Conservation (phyloP, 257 asterid genomes). For the Solanum piurae region DNA sequence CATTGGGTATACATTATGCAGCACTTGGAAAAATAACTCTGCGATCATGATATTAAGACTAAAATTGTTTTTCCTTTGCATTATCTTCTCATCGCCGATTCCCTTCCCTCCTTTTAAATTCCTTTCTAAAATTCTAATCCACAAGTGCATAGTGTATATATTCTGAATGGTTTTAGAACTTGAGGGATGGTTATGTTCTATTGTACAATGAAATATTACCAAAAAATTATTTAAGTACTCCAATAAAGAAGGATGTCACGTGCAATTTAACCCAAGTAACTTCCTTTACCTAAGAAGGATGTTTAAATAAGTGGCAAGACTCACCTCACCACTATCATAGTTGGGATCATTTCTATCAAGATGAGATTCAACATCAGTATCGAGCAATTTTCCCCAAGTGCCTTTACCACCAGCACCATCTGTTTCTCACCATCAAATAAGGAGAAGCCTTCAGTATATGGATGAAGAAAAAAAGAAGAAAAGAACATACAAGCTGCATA, state of each 20-base stretch:
- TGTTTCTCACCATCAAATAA: constrained; percentile 22
- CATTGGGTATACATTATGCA: not conserved
- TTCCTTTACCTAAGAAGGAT: not conserved
- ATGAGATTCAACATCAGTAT: constrained; percentile 58
- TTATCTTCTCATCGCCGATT: not conserved
- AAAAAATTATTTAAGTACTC: not conserved
- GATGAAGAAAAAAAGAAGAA: too few species aligned
- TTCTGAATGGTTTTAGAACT: not conserved
- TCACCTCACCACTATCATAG: constrained; percentile 94
- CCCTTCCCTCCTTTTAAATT: not conserved
- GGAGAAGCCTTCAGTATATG: not conserved
- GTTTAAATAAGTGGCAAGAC: not conserved
- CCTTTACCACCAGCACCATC: constrained; percentile 99
- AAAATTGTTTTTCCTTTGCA: not conserved
- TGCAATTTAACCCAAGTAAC: not conserved
- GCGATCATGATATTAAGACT: not conserved
- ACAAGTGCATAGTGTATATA: not conserved
- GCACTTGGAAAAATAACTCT: not conserved
- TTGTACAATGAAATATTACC: not conserved
- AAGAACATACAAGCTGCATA: not conserved
- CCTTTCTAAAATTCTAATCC: not conserved
- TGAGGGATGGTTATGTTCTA: not conserved
- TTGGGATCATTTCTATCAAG: constrained; percentile 85
- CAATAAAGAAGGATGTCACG: not conserved
- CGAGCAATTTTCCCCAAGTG: constrained; percentile 93